phyloP scores from a whole-genome alignment of 1,139 yeast genomes.

The Casaregolazyma lundiana region DNA sequence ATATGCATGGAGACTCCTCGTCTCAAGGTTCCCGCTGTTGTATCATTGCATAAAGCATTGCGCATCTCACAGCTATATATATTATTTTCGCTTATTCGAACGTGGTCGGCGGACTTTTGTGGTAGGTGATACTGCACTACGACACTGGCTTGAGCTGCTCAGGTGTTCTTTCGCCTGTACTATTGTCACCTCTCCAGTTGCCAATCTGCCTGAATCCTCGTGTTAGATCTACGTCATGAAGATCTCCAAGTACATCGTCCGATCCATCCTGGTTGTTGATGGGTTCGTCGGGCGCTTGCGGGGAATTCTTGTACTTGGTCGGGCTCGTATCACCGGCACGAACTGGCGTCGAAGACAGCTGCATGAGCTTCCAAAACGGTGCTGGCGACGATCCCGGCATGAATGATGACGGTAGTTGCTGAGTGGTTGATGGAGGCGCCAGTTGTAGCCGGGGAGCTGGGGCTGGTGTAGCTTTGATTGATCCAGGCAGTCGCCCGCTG shows the following conservation, averaged over 20 bases:
- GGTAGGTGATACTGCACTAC: not conserved
- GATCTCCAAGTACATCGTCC: constrained; percentile 37
- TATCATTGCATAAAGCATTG: constrained; percentile 16
- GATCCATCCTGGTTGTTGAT: constrained; percentile 16
- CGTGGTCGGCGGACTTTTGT: not conserved
- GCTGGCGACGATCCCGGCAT: constrained; percentile 41
- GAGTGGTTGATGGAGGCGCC: constrained; percentile 40
- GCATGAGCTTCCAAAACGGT: constrained; percentile 42
- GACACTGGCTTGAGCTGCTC: constrained; percentile 16
- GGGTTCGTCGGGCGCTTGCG: constrained; percentile 21
- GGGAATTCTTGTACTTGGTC: constrained; percentile 29
- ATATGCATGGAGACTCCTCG: constrained; percentile 13
- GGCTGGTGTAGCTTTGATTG: constrained; percentile 10
- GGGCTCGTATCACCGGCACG: constrained; percentile 28
- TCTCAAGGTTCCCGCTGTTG: constrained; percentile 21
- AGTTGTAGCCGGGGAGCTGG: constrained; percentile 27
- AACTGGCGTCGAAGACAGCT: constrained; percentile 36
- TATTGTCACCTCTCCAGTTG: constrained; percentile 16
- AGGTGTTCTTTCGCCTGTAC: constrained; percentile 17
- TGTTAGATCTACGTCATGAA: constrained; percentile 44
- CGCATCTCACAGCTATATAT: not conserved
- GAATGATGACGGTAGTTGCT: constrained; percentile 37
- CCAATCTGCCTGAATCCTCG: constrained; percentile 25
- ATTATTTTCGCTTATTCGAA: not conserved
- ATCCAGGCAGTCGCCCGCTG: not conserved